Conservation (phyloP, 257 asterid species). For the Solanum bulbocastanum region DNA sequence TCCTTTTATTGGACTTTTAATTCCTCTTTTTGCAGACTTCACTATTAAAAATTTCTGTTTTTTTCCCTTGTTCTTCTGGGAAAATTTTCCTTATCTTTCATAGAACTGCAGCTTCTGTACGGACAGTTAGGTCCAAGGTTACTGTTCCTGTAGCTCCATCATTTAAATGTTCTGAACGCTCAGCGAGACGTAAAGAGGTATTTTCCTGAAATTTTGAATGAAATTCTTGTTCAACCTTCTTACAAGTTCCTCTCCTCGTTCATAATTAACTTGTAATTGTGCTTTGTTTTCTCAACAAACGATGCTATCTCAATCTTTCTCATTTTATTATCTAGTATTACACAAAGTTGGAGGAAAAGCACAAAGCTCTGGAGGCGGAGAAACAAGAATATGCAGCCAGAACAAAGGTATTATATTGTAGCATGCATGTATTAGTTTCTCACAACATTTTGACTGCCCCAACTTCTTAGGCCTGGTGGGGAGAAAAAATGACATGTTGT, state of each 20-base stretch:
- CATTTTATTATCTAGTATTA: slow-evolving; percentile 35
- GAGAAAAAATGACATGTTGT: neutral
- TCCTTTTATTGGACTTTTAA: slow-evolving; percentile 2
- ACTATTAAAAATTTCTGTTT: neutral
- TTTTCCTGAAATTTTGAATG: neutral
- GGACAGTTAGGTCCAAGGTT: slow-evolving; percentile 45
- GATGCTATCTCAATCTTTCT: neutral
- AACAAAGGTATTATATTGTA: slow-evolving; percentile 36
- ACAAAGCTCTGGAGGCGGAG: slow-evolving; percentile 81
- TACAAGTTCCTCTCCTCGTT: neutral
- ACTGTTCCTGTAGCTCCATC: slow-evolving; percentile 80
- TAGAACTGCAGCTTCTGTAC: slow-evolving; percentile 83
- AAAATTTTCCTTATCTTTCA: slow-evolving; percentile 15
- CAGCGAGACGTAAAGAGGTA: slow-evolving; percentile 77
- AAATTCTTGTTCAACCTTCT: neutral
- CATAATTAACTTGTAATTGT: neutral
- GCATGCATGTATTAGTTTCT: neutral
- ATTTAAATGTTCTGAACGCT: slow-evolving; percentile 50
- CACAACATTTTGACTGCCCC: neutral
- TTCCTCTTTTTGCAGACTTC: neutral
- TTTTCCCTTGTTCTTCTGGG: neutral
- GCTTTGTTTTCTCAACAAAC: neutral
- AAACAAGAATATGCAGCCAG: slow-evolving; percentile 59
- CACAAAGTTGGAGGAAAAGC: slow-evolving; percentile 69
- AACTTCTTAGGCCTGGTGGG: neutral